phyloP scores from a whole-genome alignment of 305 asterid genomes.

The Fraxinus sp. region DNA sequence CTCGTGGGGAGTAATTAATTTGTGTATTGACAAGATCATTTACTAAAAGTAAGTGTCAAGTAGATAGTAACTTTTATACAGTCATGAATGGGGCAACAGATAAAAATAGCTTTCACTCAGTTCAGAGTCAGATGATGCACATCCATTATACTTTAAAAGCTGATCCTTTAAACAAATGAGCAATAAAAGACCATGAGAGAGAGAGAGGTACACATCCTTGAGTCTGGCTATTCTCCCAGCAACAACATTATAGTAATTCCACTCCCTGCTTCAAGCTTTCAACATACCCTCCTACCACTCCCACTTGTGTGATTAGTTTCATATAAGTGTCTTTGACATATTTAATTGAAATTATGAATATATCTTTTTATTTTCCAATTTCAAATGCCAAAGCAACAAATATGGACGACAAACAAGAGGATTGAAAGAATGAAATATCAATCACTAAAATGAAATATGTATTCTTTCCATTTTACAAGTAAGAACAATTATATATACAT shows the following conservation, averaged over 20 bases:
- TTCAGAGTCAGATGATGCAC: background rate
- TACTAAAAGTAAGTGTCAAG: background rate
- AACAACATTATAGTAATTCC: background rate
- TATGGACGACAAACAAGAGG: background rate
- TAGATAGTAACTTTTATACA: background rate
- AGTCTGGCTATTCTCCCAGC: background rate
- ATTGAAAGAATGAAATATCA: background rate
- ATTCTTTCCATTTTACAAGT: constrained; percentile 7
- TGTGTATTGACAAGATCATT: background rate
- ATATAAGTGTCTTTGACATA: background rate
- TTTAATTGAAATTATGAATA: background rate
- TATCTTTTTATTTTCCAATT: background rate
- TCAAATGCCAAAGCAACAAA: background rate
- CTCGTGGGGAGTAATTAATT: background rate
- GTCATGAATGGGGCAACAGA: background rate
- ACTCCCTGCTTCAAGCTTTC: background rate
- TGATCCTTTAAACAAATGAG: background rate
- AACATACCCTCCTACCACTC: background rate
- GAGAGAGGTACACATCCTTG: background rate
- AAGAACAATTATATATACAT: background rate
- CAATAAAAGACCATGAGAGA: background rate
- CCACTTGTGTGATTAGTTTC: background rate
- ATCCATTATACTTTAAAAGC: background rate
- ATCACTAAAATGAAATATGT: background rate
- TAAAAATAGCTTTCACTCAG: background rate